Base-by-base conservation (phyloP, 306 rosid species). In the Quercus parvula region DNA sequence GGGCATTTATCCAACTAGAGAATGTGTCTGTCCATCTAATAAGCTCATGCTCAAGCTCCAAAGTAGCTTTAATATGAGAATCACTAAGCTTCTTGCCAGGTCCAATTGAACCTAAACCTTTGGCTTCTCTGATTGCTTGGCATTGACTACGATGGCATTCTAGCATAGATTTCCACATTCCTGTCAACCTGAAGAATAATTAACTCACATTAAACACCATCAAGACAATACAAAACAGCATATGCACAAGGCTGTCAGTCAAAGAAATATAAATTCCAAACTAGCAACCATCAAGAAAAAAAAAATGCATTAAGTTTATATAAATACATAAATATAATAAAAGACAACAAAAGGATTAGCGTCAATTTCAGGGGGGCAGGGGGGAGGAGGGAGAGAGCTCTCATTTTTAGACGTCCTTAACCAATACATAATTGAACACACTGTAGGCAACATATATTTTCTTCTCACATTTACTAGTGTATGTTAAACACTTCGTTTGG, bases 121-220 rank as follows among this genome's bases (percentile, higher is more conserved):
- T 88, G 57, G 98, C 97, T 88, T 96, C 99, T 89, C 87, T 89
- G 71, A 96, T 88, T 35, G 90, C 97, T 89, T 84, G 86, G 77
- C 89, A 79, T 83, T 96, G 99, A 73, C 44, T 87, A 78, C 67
- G 96, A 85, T 96, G 99, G 80, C 99, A 96, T 71, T 93, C 98
- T 19, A 93, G 94, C 99, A 96, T 96, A 79, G 87, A 87, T 83
- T 85, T 91, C 99, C 99, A 96, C 99, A 96, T 96, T 87, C 86
- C 78, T 73, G 90, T 81, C 78, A 96, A 85, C 88, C 99, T 96
- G 92, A 61, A 82, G 74, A 62, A 31, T 82, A 77, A 28, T 77
- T 22, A 33, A 24, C 35, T 54, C 75, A 68, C 35, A 61, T 30
- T 30, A 15, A 77, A 51, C 51, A 73, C 31, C 18, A 66, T 69